Percentiles rank a stretch among this genome's conserved stretches.
Conservation (phyloP, 2,329 filamentous ascomycete genomes). For the Periconia macrospinosa region DNA sequence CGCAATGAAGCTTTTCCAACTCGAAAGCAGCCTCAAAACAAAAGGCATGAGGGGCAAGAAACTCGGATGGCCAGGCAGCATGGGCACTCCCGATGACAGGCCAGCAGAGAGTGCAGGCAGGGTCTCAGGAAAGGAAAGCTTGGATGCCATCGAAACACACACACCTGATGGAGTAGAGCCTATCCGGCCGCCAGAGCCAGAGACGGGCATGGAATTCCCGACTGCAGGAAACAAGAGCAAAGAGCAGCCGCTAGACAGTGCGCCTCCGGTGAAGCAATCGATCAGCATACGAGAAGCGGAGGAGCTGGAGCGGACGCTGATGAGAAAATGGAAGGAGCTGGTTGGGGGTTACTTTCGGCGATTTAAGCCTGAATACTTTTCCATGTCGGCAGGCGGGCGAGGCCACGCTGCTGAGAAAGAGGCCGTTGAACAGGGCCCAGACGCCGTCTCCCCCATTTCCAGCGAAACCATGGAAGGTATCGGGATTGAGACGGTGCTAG, state of each 20-base stretch:
- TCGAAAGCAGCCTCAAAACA: conserved; percentile 71
- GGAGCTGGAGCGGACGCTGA: conserved; percentile 69
- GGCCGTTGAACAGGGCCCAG: conserved; percentile 25
- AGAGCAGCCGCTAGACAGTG: conserved; percentile 24
- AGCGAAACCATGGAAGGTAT: conserved; percentile 47
- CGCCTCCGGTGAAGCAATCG: conserved; percentile 38
- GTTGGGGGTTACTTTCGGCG: conserved; percentile 94
- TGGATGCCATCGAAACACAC: conserved; percentile 54
- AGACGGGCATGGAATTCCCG: conserved; percentile 23
- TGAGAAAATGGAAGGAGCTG: conserved; percentile 76
- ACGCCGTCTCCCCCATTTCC: conserved; percentile 21
- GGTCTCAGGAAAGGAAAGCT: conserved; percentile 42
- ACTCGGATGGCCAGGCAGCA: conserved; percentile 27
- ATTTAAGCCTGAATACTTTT: conserved; percentile 82
- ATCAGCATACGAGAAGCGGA: conserved; percentile 63
- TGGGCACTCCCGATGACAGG: conserved; percentile 22
- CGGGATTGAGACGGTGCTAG: conserved; percentile 75
- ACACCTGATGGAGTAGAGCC: conserved; percentile 45
- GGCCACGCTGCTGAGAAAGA: conserved; percentile 39
- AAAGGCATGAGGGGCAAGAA: conserved; percentile 19
- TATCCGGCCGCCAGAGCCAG: conserved; percentile 35
- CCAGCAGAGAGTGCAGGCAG: conserved; percentile 16
- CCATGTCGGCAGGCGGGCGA: conserved; percentile 45
- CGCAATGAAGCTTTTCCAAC: conserved; percentile 72
- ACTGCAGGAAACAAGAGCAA: conserved; percentile 27